Evolutionary conservation across 495 filamentous ascomycete genomes (phyloP).

Genomic region (Daldinia decipiens): DNA sequence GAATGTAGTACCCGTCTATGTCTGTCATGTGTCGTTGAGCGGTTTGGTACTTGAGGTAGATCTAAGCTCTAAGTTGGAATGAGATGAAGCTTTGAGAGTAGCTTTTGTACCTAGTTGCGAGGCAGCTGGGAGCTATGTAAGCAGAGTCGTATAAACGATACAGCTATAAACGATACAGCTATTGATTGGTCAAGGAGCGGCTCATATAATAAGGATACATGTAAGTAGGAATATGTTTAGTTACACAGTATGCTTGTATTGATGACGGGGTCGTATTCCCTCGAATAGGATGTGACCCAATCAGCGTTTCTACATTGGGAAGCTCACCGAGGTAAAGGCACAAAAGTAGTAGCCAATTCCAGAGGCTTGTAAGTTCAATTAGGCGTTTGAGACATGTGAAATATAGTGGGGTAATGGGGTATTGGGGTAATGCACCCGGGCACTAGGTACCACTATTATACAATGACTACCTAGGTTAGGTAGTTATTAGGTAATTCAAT

Average conservation of each 20-base stretch:
- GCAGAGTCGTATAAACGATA: background rate
- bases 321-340: conserved; percentile 1
- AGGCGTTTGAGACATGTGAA: background rate
- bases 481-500: too few species aligned
- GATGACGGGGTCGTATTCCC: conserved; percentile 32
- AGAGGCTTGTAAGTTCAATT: background rate
- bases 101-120: background rate
- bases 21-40: background rate
- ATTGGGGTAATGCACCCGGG: too few species aligned
- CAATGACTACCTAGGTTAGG: too few species aligned
- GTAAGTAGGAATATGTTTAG: background rate
- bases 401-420: background rate
- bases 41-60: background rate
- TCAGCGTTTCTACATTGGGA: background rate
- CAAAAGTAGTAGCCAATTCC: background rate
- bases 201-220: too few species aligned
- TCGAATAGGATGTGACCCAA: conserved; percentile 33
- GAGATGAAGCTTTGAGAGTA: background rate
- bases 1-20: background rate
- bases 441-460: too few species aligned
- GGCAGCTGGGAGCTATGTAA: background rate
- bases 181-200: background rate
- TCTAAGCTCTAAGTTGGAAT: background rate
- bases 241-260: background rate
- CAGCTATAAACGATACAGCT: background rate